A percentile compares a stretch with the other conserved stretches of the same genome.
phyloP scores from a whole-genome alignment of 2,329 filamentous ascomycete species.

The Epichloe aotearoae region DNA sequence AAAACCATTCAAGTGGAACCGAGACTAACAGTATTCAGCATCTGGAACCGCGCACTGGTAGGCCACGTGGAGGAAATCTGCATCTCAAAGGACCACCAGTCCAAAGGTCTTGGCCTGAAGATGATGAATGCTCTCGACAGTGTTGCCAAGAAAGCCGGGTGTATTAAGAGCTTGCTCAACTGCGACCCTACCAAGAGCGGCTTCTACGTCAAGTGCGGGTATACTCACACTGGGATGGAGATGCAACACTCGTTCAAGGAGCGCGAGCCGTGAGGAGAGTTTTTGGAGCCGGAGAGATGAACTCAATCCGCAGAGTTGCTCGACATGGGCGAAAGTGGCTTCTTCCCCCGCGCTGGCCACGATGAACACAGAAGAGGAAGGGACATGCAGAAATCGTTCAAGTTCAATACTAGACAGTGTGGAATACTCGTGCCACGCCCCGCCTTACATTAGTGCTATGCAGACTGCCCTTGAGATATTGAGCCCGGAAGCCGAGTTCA shows the following conservation, averaged over 20 bases:
- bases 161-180: slow-evolving; percentile 71
- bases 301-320: too few relatives aligned
- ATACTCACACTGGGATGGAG: slow-evolving; percentile 8
- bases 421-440: too few relatives aligned
- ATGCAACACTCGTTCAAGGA: slow-evolving; percentile 8
- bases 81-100: slow-evolving; percentile 64
- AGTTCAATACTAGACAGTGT: too few relatives aligned
- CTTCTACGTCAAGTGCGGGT: slow-evolving; percentile 45
- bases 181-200: slow-evolving; percentile 67
- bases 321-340: too few relatives aligned
- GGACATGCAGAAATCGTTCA: too few relatives aligned
- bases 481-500: slow-evolving; percentile 49
- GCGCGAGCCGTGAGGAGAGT: background rate
- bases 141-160: slow-evolving; percentile 59
- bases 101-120: slow-evolving; percentile 63
- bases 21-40: slow-evolving; percentile 24
- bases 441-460: slow-evolving; percentile 36
- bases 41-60: slow-evolving; percentile 53
- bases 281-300: too few relatives aligned
- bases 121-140: slow-evolving; percentile 68
- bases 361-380: too few relatives aligned
- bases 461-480: slow-evolving; percentile 38
- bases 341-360: too few relatives aligned
- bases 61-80: slow-evolving; percentile 82
- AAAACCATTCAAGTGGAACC: too few relatives aligned